Evolutionary conservation across 1,139 yeast species (phyloP).

Genomic region (Hemisphaericaspora xylanilytica): DNA sequence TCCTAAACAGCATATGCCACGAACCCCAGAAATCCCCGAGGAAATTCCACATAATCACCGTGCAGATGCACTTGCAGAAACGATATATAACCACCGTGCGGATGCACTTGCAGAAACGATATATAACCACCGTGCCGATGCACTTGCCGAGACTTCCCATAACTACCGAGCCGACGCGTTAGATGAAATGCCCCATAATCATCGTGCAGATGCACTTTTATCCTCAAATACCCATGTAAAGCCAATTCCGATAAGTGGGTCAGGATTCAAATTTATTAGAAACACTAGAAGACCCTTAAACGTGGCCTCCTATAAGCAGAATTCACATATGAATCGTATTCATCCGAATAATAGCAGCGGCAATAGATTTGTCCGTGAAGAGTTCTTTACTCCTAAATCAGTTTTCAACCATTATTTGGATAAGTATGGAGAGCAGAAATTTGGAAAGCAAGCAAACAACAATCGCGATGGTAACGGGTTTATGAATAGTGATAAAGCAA

Average conservation of each 20-base stretch:
- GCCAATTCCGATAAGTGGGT: slow-evolving; percentile 42
- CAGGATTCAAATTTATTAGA: slow-evolving; percentile 39
- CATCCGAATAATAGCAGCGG: slow-evolving; percentile 15
- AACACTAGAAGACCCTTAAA: slow-evolving; percentile 61
- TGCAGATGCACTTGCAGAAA: slow-evolving; percentile 10
- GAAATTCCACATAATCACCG: slow-evolving; percentile 36
- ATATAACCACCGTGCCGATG: slow-evolving; percentile 26
- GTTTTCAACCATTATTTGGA: slow-evolving; percentile 71
- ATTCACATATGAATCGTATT: slow-evolving; percentile 17
- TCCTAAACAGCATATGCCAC: not conserved
- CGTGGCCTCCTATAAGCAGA: slow-evolving; percentile 52
- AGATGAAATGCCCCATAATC: slow-evolving; percentile 36
- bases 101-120: slow-evolving; percentile 22
- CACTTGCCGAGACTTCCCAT: not conserved
- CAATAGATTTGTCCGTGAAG: slow-evolving; percentile 56
- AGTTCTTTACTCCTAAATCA: slow-evolving; percentile 75
- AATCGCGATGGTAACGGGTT: slow-evolving; percentile 8
- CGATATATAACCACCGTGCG: slow-evolving; percentile 34
- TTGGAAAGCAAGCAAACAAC: slow-evolving; percentile 13
- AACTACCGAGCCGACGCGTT: not conserved
- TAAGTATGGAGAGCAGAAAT: slow-evolving; percentile 52
- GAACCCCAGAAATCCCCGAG: slow-evolving; percentile 2
- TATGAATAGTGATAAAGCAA: slow-evolving; percentile 9
- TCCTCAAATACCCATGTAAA: slow-evolving; percentile 40
- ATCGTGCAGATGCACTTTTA: slow-evolving; percentile 46